phyloP scores from a whole-genome alignment of 257 asterid species.

The Solanum piurae region DNA sequence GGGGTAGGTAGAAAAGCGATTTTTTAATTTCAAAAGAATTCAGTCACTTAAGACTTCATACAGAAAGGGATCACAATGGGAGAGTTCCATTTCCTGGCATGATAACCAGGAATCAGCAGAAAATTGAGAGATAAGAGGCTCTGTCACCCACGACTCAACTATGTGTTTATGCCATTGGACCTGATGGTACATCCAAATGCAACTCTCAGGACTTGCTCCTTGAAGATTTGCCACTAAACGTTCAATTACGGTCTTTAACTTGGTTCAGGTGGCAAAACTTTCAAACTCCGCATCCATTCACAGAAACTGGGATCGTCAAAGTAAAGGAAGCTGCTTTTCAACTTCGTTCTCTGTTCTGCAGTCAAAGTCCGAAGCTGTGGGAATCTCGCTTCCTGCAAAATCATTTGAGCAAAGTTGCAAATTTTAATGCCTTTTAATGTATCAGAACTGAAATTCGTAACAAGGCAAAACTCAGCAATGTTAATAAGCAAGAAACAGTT shows the following conservation, averaged over 20 bases:
- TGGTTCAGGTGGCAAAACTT: constrained; percentile 79
- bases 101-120: not conserved
- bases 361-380: constrained; percentile 86
- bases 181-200: not conserved
- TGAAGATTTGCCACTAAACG: not conserved
- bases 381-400: constrained; percentile 80
- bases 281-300: constrained; percentile 89
- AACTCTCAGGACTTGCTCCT: not conserved
- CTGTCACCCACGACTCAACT: not conserved
- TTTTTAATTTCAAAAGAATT: not conserved
- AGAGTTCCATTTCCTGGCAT: not conserved
- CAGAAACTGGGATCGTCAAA: constrained; percentile 95
- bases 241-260: constrained; percentile 13
- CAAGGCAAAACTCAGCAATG: not conserved
- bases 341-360: constrained; percentile 64
- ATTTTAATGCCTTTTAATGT: not conserved
- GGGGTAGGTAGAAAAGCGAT: not conserved
- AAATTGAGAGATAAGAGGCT: not conserved
- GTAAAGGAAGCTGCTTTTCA: constrained; percentile 81
- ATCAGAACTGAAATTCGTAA: not conserved
- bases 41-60: not conserved
- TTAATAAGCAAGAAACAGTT: not conserved
- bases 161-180: not conserved
- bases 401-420: not conserved
- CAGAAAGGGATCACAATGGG: not conserved